phyloP scores from a whole-genome alignment of 495 filamentous ascomycete species.

The Filosporella fistucella region DNA sequence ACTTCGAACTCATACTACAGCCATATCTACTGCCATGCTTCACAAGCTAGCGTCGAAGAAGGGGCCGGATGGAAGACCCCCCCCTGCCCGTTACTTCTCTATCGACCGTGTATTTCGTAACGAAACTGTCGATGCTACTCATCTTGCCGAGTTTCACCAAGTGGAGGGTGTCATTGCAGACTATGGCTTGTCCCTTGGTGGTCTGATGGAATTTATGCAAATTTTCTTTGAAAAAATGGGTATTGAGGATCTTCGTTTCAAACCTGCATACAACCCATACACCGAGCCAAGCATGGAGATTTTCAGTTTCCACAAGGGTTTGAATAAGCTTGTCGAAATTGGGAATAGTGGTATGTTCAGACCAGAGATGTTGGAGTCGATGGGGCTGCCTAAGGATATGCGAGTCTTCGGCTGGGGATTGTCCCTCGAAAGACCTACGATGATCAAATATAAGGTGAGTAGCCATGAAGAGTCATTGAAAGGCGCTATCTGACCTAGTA shows the following conservation, averaged over 20 bases:
- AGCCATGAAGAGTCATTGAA: slow-evolving; percentile 16
- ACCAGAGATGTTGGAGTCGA: slow-evolving; percentile 80
- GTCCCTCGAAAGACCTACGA: slow-evolving; percentile 89
- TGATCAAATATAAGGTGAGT: slow-evolving; percentile 85
- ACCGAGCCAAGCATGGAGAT: slow-evolving; percentile 99
- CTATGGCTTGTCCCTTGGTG: slow-evolving; percentile 84
- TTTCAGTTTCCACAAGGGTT: slow-evolving; percentile 85
- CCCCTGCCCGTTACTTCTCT: slow-evolving; percentile 87
- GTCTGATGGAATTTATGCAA: slow-evolving; percentile 93
- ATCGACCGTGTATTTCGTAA: slow-evolving; percentile 97
- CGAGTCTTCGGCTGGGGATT: slow-evolving; percentile 88
- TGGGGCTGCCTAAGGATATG: slow-evolving; percentile 86
- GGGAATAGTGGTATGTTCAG: slow-evolving; percentile 98
- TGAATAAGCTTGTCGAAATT: slow-evolving; percentile 92
- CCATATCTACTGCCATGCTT: slow-evolving; percentile 81
- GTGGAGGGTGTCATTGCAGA: slow-evolving; percentile 98
- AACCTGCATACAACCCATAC: slow-evolving; percentile 97
- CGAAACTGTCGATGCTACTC: slow-evolving; percentile 93
- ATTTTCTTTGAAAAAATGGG: slow-evolving; percentile 97
- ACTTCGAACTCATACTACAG: slow-evolving; percentile 93
- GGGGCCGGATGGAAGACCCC: slow-evolving; percentile 41
- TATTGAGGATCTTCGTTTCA: slow-evolving; percentile 82
- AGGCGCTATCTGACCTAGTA: slow-evolving; percentile 9
- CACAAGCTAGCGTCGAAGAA: slow-evolving; percentile 76
- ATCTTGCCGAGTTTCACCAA: slow-evolving; percentile 97